Conservation (phyloP, 331 rosid genomes). For the Erythrophleum ivorense region DNA sequence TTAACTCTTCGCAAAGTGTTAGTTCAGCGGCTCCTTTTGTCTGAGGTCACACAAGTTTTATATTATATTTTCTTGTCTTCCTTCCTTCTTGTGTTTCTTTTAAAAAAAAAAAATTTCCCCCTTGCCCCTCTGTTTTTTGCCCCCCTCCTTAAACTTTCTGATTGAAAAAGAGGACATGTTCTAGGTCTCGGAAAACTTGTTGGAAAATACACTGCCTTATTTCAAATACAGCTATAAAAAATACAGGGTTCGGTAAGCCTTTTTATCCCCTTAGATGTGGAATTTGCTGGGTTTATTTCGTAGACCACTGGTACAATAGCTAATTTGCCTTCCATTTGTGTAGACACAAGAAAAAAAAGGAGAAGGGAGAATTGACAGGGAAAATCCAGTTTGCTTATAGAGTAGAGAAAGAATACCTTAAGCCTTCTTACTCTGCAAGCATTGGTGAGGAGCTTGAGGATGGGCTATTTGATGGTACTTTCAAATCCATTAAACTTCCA, state of each 20-base stretch:
- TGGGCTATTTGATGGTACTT: conserved; percentile 92
- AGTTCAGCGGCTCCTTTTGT: conserved; percentile 90
- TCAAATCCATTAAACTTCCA: conserved; percentile 34
- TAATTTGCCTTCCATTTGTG: conserved; percentile 40
- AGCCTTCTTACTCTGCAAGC: conserved; percentile 92
- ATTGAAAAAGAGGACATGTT: conserved; percentile 20
- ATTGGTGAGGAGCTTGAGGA: conserved; percentile 95
- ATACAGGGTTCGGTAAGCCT: conserved; percentile 75
- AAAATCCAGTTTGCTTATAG: conserved; percentile 75
- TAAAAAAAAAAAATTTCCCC: neutral
- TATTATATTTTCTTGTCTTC: conserved; percentile 8
- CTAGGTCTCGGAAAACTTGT: conserved; percentile 86
- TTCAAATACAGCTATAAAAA: conserved; percentile 88
- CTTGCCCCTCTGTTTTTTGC: conserved; percentile 9
- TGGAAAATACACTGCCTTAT: conserved; percentile 89
- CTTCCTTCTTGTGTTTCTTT: neutral
- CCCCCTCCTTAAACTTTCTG: conserved; percentile 32
- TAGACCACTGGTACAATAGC: conserved; percentile 34
- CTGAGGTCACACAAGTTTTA: conserved; percentile 64
- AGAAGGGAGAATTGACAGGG: conserved; percentile 65
- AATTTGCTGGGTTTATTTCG: conserved; percentile 34
- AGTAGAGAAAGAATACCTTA: conserved; percentile 96
- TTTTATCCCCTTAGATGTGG: conserved; percentile 22
- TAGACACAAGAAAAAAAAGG: conserved; percentile 69
- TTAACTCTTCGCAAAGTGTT: conserved; percentile 86